A percentile compares a stretch with the other conserved stretches of the same genome.
Conservation (phyloP, 805 yeast species). For the Wickerhamomyces rabaulensis region DNA sequence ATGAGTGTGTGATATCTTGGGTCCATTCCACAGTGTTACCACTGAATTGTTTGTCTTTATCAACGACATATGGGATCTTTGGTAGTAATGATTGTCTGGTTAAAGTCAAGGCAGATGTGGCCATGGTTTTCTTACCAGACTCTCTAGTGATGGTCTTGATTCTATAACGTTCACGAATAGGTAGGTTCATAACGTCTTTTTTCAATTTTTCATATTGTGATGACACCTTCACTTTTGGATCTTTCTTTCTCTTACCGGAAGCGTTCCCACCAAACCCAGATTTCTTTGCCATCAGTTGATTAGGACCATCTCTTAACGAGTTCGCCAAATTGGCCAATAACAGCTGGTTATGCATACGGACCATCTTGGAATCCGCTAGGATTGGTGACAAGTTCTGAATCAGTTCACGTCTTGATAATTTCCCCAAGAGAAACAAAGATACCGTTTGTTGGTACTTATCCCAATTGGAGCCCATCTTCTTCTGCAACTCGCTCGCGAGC, state of each 20-base stretch:
- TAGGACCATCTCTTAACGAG: slow-evolving; percentile 73
- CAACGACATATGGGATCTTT: slow-evolving; percentile 67
- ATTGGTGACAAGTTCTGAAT: slow-evolving; percentile 52
- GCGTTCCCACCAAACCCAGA: slow-evolving; percentile 46
- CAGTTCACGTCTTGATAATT: slow-evolving; percentile 71
- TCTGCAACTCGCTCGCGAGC: slow-evolving; percentile 69
- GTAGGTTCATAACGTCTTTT: slow-evolving; percentile 79
- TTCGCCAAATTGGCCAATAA: slow-evolving; percentile 80
- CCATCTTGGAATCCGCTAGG: slow-evolving; percentile 28
- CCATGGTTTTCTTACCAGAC: slow-evolving; percentile 70
- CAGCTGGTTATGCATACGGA: slow-evolving; percentile 76
- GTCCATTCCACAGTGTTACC: slow-evolving; percentile 74
- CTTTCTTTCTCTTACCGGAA: slow-evolving; percentile 43
- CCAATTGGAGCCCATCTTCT: slow-evolving; percentile 70
- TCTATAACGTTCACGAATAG: slow-evolving; percentile 79
- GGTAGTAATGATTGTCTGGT: slow-evolving; percentile 62
- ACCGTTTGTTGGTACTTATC: slow-evolving; percentile 77
- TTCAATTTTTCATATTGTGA: slow-evolving; percentile 79
- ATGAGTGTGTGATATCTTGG: slow-evolving; percentile 83
- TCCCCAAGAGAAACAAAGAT: slow-evolving; percentile 72
- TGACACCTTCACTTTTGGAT: slow-evolving; percentile 45
- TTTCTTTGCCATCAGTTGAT: slow-evolving; percentile 25
- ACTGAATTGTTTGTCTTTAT: slow-evolving; percentile 22
- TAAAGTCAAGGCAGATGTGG: slow-evolving; percentile 61
- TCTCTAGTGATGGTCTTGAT: slow-evolving; percentile 80